Percentiles rank a stretch among this genome's conserved stretches.
Conservation (phyloP, 1,284 basidiomycete genomes). For the Apiotrichum laibachii region DNA sequence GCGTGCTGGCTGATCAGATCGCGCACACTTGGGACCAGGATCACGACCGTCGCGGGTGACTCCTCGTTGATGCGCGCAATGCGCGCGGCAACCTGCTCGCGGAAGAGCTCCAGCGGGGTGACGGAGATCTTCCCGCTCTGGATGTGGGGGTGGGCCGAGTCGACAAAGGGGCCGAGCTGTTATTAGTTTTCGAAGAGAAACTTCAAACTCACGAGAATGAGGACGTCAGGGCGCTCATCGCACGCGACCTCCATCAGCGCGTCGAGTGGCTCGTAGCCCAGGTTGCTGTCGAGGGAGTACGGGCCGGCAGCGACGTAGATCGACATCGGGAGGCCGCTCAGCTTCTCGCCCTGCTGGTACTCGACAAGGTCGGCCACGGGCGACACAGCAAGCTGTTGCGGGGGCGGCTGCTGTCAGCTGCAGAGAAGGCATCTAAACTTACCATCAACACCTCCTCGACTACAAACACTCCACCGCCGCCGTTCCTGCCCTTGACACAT, state of each 20-base stretch:
- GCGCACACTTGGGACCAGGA: constrained; percentile 76
- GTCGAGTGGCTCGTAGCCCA: constrained; percentile 69
- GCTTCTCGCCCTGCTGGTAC: constrained; percentile 43
- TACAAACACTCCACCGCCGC: constrained; percentile 79
- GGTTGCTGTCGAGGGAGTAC: constrained; percentile 72
- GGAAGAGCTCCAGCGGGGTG: constrained; percentile 68
- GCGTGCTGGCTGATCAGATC: constrained; percentile 77
- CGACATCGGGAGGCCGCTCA: constrained; percentile 57
- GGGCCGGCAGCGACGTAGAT: constrained; percentile 75
- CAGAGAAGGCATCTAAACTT: constrained; percentile 24
- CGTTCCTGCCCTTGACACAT: constrained; percentile 84
- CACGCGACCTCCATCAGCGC: constrained; percentile 61
- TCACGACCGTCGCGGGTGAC: constrained; percentile 65
- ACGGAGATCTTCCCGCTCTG: constrained; percentile 67
- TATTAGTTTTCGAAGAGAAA: constrained; percentile 8
- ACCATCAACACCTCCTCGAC: constrained; percentile 80
- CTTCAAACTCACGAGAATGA: constrained; percentile 67
- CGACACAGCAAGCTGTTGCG: constrained; percentile 45
- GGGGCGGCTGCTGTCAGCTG: constrained; percentile 47
- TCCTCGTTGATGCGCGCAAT: constrained; percentile 62
- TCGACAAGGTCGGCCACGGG: constrained; percentile 38
- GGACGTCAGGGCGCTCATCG: constrained; percentile 65
- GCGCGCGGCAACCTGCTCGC: constrained; percentile 61
- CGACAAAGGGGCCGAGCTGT: constrained; percentile 87
- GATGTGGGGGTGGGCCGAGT: constrained; percentile 69